Evolutionary conservation across 2,329 filamentous ascomycete genomes (phyloP).

Genomic region (Epichloe sibirici): DNA sequence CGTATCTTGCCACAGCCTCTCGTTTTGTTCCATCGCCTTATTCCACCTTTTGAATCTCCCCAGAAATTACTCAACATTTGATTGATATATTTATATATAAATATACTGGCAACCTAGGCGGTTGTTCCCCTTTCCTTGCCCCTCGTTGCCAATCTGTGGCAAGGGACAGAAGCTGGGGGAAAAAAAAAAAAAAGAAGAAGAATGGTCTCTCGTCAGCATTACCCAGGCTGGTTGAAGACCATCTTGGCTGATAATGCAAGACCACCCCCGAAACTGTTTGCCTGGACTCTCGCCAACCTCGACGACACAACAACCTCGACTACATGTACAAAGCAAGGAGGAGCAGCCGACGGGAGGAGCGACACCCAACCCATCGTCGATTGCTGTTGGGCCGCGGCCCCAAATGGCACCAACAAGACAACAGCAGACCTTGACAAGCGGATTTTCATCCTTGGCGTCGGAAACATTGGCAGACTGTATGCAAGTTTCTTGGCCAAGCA

Average conservation of each 20-base stretch:
- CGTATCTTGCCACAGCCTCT: too few relatives aligned
- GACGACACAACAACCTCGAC: background rate
- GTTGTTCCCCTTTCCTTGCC: too few relatives aligned
- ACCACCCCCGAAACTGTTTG: constrained; percentile 23
- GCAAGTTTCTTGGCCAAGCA: constrained; percentile 57
- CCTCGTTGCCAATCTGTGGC: too few relatives aligned
- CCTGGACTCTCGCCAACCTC: constrained; percentile 23
- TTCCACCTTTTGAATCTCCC: too few relatives aligned
- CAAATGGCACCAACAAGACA: background rate
- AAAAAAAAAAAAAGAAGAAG: background rate
- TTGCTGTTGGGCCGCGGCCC: background rate
- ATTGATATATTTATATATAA: too few relatives aligned
- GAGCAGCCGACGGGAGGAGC: background rate
- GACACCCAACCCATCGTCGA: background rate
- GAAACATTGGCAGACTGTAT: constrained; percentile 70
- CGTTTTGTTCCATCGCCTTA: too few relatives aligned
- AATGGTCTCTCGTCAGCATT: background rate
- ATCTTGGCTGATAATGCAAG: constrained; percentile 13
- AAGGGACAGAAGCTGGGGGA: background rate
- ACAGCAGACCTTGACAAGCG: constrained; percentile 23
- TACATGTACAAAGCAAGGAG: background rate
- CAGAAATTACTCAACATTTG: too few relatives aligned
- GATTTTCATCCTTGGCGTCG: constrained; percentile 68
- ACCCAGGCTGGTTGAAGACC: constrained; percentile 20
- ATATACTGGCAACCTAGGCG: too few relatives aligned